These are phyloP conservation scores for Fusarium buharicum DNA, from an alignment of 2,329 filamentous ascomycete genomes.

Conservation along the genomic window DNA sequence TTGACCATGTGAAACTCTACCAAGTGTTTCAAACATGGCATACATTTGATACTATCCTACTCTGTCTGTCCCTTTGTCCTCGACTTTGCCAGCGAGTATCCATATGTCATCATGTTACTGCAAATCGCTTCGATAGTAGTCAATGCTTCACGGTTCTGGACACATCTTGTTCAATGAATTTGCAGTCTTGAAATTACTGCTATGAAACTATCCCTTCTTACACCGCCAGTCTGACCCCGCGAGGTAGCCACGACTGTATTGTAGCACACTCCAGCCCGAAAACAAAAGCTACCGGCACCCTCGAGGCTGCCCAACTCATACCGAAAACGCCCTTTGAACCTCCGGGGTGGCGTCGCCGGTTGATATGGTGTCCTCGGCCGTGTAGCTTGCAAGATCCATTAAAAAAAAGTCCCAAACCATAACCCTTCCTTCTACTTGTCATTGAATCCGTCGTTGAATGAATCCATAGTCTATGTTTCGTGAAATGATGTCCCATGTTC, in stretches of 20 bases:
- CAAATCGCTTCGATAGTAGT: not conserved
- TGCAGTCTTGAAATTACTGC: slow-evolving; percentile 35
- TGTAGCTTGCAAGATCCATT: slow-evolving; percentile 31
- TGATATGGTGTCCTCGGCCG: slow-evolving; percentile 19
- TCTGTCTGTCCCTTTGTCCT: too few relatives aligned
- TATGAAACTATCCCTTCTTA: slow-evolving; percentile 31
- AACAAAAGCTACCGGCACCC: slow-evolving; percentile 30
- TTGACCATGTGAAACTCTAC: too few relatives aligned
- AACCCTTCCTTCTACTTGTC: slow-evolving; percentile 31
- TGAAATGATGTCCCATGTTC: slow-evolving; percentile 34
- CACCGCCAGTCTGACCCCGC: slow-evolving; percentile 44
- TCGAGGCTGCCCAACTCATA: slow-evolving; percentile 18
- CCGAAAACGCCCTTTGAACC: slow-evolving; percentile 21
- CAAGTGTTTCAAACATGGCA: too few relatives aligned
- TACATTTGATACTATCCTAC: too few relatives aligned
- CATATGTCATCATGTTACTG: slow-evolving; percentile 3
- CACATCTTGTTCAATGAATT: slow-evolving; percentile 25
- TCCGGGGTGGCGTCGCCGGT: slow-evolving; percentile 24
- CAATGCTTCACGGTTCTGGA: not conserved
- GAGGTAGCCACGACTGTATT: slow-evolving; percentile 38
- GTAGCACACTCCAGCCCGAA: slow-evolving; percentile 20
- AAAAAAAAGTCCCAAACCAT: slow-evolving; percentile 25
- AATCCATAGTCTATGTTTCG: slow-evolving; percentile 40
- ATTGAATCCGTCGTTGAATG: slow-evolving; percentile 35
- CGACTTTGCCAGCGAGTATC: too few relatives aligned